These are phyloP conservation scores for Kurtzmaniella quercitrusa DNA, from an alignment of 1,139 yeast genomes.

Conservation along the genomic window DNA sequence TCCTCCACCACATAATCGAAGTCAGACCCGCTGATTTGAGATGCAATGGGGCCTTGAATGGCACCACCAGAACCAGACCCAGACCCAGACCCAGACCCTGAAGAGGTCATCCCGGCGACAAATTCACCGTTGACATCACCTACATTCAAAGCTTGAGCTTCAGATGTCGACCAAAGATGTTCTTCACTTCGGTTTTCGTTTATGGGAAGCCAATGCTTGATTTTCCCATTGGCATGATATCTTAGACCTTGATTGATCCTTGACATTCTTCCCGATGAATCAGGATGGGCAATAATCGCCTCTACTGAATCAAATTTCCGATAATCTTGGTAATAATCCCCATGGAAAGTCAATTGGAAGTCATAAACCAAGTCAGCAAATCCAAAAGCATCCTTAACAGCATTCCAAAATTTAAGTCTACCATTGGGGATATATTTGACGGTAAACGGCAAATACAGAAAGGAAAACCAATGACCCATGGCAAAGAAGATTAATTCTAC, in stretches of 20 bases:
- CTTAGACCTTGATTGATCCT: slow-evolving; percentile 82
- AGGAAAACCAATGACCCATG: slow-evolving; percentile 81
- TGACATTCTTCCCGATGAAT: slow-evolving; percentile 60
- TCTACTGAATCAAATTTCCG: slow-evolving; percentile 80
- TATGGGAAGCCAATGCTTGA: slow-evolving; percentile 78
- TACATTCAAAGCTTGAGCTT: slow-evolving; percentile 1
- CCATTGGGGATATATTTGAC: slow-evolving; percentile 61
- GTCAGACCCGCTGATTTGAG: neutral
- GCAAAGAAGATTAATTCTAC: slow-evolving; percentile 85
- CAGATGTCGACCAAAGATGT: slow-evolving; percentile 1
- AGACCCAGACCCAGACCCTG: neutral
- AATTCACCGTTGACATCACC: neutral
- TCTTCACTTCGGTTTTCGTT: slow-evolving; percentile 9
- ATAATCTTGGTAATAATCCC: slow-evolving; percentile 71
- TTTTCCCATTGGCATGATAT: slow-evolving; percentile 72
- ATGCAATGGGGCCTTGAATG: neutral
- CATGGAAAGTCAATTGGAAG: slow-evolving; percentile 67
- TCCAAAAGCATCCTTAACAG: slow-evolving; percentile 76
- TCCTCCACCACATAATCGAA: slow-evolving; percentile 29
- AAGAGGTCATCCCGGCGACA: too few species aligned
- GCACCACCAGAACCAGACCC: neutral
- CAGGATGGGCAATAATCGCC: slow-evolving; percentile 65
- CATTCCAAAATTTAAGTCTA: slow-evolving; percentile 54
- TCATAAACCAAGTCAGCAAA: slow-evolving; percentile 72
- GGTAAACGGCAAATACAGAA: slow-evolving; percentile 72